Percentiles rank a stretch among this genome's conserved stretches.
These are phyloP conservation scores for Scedosporium boydii DNA, from an alignment of 2,329 filamentous ascomycete genomes.

Conservation along the genomic window DNA sequence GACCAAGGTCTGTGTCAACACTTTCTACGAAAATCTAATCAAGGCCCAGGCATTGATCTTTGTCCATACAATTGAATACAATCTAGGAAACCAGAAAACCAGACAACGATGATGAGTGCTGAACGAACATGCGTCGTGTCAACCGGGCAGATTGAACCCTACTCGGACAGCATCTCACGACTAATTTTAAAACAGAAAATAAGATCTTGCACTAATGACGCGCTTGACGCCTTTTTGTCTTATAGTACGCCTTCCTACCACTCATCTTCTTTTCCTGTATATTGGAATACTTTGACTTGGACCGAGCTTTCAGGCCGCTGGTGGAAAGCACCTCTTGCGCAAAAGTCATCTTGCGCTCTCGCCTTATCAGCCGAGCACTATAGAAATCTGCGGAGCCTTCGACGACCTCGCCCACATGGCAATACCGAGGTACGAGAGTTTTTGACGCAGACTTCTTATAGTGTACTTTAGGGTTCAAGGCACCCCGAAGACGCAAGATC, in stretches of 20 bases:
- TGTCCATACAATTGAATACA: too few species aligned
- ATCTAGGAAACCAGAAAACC: too few species aligned
- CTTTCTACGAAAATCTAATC: too few species aligned
- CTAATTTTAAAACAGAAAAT: background rate
- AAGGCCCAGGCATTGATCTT: too few species aligned
- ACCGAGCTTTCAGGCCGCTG: slow-evolving; percentile 34
- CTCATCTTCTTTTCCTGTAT: slow-evolving; percentile 76
- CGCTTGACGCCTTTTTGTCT: slow-evolving; percentile 2
- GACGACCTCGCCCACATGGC: slow-evolving; percentile 79
- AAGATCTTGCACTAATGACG: background rate
- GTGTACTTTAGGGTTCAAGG: slow-evolving; percentile 80
- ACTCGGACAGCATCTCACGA: background rate
- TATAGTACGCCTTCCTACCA: slow-evolving; percentile 81
- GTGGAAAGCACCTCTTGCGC: slow-evolving; percentile 72
- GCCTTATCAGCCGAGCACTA: slow-evolving; percentile 71
- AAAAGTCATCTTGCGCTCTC: slow-evolving; percentile 78
- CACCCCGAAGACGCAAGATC: slow-evolving; percentile 77
- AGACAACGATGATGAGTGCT: too few species aligned
- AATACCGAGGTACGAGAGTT: slow-evolving; percentile 63
- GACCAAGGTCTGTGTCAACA: background rate
- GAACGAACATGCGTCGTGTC: too few species aligned
- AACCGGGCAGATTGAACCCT: too few species aligned
- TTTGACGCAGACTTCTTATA: slow-evolving; percentile 60
- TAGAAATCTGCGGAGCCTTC: slow-evolving; percentile 84
- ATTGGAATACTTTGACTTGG: slow-evolving; percentile 79